Base-by-base conservation (phyloP, 2,329 filamentous ascomycete genomes). In the Aaosphaeria pasadenensis region DNA sequence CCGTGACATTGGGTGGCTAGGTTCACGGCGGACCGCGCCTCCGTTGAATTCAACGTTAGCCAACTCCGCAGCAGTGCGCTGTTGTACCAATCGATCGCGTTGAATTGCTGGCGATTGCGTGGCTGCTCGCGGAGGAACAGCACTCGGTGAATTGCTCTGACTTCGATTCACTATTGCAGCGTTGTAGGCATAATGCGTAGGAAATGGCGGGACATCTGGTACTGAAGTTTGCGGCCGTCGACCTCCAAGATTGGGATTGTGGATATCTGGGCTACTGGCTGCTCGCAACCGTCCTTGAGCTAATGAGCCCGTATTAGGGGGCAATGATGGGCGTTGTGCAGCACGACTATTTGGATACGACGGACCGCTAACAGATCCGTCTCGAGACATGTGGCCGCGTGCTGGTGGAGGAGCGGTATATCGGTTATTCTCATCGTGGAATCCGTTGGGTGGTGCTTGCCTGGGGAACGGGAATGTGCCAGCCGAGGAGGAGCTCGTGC, bases 241-340 rank as follows among this genome's bases (percentile, higher is more conserved):
- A 63, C 78, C 74, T 32, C 78, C 76, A 43, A 79, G 79, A 54
- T 81, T 79, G 45, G 85, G 81, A 45, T 81, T 85, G 56, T 95
- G 89, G 59, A 96, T 96, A 67, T 97, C 91, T 6, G 94, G 92
- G 54, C 91, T 96, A 73, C 92, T 97, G 63, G 95, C 95, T 35
- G 91, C 96, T 55, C 94, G 83, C 73, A 89, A 86, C 56, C 91
- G 82, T 63, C 87, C 85, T 66, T 89, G 85, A 54, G 85, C 69
- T 50, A 61, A 69, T 75, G 59, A 63, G 49, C 78, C 75, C 58
- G 80, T 74, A 56, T 84, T 86, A 13, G 83, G 86, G 39, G 88
- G 88, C 58, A 95, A 77, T 7, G 89, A 95, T 24, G 89, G 89
- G n/a, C 88, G 82, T 58, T 89, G 85, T 57, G 71, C 70, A 59